Percentiles rank a stretch among this genome's conserved stretches.
phyloP scores from a whole-genome alignment of 306 rosid genomes.

The Casuarina cunninghamiana region DNA sequence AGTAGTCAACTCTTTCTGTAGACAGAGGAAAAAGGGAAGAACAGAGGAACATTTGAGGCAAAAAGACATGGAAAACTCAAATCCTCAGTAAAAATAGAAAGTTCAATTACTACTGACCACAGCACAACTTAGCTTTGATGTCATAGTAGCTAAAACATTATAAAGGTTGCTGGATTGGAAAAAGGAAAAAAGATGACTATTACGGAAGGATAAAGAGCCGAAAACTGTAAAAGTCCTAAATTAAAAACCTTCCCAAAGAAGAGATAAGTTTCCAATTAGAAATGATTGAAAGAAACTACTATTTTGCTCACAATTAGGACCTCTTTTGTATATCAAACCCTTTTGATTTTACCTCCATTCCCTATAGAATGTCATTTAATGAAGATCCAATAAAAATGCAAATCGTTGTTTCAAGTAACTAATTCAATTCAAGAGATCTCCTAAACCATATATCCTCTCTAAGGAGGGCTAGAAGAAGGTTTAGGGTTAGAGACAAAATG shows the following conservation, averaged over 20 bases:
- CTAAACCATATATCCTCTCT: not conserved
- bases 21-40: not conserved
- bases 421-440: not conserved
- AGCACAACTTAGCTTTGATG: not conserved
- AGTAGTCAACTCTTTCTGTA: not conserved
- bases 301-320: not conserved
- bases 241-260: too few species aligned
- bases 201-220: not conserved
- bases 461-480: not conserved
- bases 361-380: too few species aligned
- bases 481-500: not conserved
- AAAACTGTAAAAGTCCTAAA: not conserved
- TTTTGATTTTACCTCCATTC: not conserved
- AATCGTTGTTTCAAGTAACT: too few species aligned
- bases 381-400: too few species aligned
- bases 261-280: not conserved
- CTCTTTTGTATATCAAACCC: not conserved
- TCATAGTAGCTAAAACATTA: not conserved
- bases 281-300: not conserved
- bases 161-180: not conserved
- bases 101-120: not conserved
- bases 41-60: not conserved
- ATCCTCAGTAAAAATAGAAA: not conserved
- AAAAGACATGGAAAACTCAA: too few species aligned
- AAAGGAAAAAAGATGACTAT: not conserved